phyloP scores from a whole-genome alignment of 2,329 filamentous ascomycete species.

The Colletotrichum costaricense region DNA sequence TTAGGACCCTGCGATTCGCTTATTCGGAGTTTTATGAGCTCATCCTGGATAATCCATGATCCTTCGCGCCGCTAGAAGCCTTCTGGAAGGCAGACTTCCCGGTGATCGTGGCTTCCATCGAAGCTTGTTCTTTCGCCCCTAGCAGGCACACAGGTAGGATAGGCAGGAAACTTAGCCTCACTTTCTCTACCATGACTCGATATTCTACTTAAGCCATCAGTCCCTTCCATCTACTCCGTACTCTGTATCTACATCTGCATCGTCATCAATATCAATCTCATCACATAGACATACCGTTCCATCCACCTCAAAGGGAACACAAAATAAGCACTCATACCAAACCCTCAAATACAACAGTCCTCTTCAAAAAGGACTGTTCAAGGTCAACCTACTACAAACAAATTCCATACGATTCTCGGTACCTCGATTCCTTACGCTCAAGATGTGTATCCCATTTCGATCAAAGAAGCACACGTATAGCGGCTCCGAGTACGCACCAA shows the following conservation, averaged over 20 bases:
- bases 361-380: neutral
- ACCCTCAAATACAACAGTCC: neutral
- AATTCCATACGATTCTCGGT: neutral
- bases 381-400: neutral
- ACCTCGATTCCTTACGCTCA: neutral
- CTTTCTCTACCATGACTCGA: neutral
- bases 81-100: constrained; percentile 18
- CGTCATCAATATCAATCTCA: neutral
- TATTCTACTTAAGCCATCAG: neutral
- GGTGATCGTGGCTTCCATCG: neutral
- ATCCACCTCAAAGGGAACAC: neutral
- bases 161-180: neutral
- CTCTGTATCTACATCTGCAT: neutral
- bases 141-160: neutral
- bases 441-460: constrained; percentile 16
- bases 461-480: neutral
- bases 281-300: neutral
- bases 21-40: neutral
- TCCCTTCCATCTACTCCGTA: neutral
- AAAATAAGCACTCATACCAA: neutral
- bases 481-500: neutral
- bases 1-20: neutral
- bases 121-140: neutral
- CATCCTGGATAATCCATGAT: neutral
- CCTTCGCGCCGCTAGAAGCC: constrained; percentile 20